Percentiles rank a stretch among this genome's conserved stretches.
Evolutionary conservation across 139 green algal species (phyloP).

Genomic region (Micractinium conductrix): DNA sequence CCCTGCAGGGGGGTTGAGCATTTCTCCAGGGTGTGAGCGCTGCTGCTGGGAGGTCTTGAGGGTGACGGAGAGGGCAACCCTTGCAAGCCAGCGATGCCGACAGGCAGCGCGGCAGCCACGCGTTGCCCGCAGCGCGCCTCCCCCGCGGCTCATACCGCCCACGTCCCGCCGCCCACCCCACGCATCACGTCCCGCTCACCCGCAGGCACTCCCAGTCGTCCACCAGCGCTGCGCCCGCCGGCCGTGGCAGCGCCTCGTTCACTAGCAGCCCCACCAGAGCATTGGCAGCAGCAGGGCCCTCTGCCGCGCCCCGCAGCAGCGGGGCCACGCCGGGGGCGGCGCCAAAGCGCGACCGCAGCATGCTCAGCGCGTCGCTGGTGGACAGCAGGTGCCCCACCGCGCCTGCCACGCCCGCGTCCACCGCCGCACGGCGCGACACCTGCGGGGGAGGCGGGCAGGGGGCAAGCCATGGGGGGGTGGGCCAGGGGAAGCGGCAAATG

Average conservation of each 20-base stretch:
- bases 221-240: constrained; percentile 62
- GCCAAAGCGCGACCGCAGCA: constrained; percentile 3
- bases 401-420: constrained; percentile 53
- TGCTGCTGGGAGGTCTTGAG: too few species aligned
- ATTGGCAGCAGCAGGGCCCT: background rate
- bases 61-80: too few species aligned
- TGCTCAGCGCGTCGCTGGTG: background rate
- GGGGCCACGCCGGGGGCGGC: background rate
- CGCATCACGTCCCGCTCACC: constrained; percentile 42
- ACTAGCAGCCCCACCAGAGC: constrained; percentile 19
- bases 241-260: constrained; percentile 9
- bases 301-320: background rate
- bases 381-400: constrained; percentile 47
- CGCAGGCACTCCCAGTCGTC: constrained; percentile 92
- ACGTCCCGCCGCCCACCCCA: too few species aligned
- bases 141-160: too few species aligned
- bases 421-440: constrained; percentile 30
- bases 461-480: background rate
- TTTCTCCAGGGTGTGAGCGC: too few species aligned
- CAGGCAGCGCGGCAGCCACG: too few species aligned
- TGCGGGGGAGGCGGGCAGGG: background rate
- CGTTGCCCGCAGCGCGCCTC: too few species aligned
- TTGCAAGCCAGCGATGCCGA: too few species aligned
- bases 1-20: too few species aligned
- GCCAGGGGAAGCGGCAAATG: too few species aligned